Evolutionary conservation across 352 stramenopile genomes (phyloP).

Genomic region (Globisporangium iwayamae): DNA sequence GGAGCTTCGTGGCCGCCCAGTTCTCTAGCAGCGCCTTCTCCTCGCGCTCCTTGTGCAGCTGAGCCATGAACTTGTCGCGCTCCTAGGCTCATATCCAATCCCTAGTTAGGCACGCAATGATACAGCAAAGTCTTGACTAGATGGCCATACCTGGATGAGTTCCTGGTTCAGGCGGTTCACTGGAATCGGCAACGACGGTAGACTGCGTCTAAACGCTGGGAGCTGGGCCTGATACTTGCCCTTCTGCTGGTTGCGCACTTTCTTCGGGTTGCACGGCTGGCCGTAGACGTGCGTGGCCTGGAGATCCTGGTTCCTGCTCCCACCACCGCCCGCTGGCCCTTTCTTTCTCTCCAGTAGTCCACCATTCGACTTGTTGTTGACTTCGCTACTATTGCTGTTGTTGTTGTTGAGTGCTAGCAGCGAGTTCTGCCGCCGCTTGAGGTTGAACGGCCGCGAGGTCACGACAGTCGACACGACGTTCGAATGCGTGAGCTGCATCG

Average conservation of each 20-base stretch:
- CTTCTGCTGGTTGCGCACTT: conserved; percentile 25
- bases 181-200: conserved; percentile 50
- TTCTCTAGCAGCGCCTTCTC: conserved; percentile 45
- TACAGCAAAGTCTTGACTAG: not conserved
- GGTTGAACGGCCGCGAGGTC: conserved; percentile 33
- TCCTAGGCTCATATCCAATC: conserved; percentile 20
- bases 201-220: conserved; percentile 42
- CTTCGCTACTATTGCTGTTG: conserved; percentile 8
- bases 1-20: conserved; percentile 67
- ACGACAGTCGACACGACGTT: conserved; percentile 66
- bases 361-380: not conserved
- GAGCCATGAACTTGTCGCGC: conserved; percentile 56
- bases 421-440: conserved; percentile 12
- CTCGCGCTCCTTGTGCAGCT: conserved; percentile 42
- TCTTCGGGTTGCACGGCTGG: conserved; percentile 26
- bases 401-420: conserved; percentile 5
- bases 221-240: conserved; percentile 45
- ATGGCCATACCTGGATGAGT: conserved; percentile 20
- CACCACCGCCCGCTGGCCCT: not conserved
- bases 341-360: not conserved
- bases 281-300: conserved; percentile 27
- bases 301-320: conserved; percentile 29
- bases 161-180: conserved; percentile 47
- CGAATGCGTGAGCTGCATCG: conserved; percentile 58
- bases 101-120: not conserved